Conservation (phyloP, 2,329 filamentous ascomycete species). For the Sarocladium oryzae region DNA sequence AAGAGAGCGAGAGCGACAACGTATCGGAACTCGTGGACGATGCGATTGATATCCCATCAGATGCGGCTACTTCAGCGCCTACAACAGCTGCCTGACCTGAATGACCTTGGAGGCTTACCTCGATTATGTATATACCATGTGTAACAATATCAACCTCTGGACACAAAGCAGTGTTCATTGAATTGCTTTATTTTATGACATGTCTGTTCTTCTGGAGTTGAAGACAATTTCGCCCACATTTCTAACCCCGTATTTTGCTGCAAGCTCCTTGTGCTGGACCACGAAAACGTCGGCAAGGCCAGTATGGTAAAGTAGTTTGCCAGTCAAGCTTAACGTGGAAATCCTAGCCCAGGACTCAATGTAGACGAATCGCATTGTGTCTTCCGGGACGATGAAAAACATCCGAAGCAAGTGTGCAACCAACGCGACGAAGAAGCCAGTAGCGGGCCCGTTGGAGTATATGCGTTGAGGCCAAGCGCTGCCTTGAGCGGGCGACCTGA, state of each 20-base stretch:
- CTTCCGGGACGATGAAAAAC: constrained; percentile 34
- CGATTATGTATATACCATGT: constrained; percentile 15
- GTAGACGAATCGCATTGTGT: constrained; percentile 69
- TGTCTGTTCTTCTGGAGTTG: constrained; percentile 23
- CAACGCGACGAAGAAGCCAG: constrained; percentile 67
- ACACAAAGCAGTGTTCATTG: not conserved
- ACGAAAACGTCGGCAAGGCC: constrained; percentile 69
- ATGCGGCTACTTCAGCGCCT: not conserved
- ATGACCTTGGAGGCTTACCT: constrained; percentile 9
- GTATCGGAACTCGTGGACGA: not conserved
- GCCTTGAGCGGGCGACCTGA: constrained; percentile 19
- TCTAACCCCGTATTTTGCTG: constrained; percentile 34
- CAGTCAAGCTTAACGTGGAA: constrained; percentile 74
- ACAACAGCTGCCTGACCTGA: not conserved
- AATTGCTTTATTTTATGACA: constrained; percentile 10
- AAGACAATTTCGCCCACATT: constrained; percentile 35
- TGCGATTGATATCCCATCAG: not conserved
- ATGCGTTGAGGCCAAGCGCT: constrained; percentile 40
- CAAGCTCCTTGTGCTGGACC: constrained; percentile 71
- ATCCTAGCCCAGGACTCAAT: constrained; percentile 92
- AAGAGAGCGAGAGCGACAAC: constrained; percentile 25
- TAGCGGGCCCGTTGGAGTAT: constrained; percentile 83
- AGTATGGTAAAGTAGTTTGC: constrained; percentile 60
- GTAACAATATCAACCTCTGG: constrained; percentile 9
- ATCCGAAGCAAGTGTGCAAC: constrained; percentile 43